Evolutionary conservation across 148 eudicot species (phyloP).

Genomic region (Simmondsia chinensis): DNA sequence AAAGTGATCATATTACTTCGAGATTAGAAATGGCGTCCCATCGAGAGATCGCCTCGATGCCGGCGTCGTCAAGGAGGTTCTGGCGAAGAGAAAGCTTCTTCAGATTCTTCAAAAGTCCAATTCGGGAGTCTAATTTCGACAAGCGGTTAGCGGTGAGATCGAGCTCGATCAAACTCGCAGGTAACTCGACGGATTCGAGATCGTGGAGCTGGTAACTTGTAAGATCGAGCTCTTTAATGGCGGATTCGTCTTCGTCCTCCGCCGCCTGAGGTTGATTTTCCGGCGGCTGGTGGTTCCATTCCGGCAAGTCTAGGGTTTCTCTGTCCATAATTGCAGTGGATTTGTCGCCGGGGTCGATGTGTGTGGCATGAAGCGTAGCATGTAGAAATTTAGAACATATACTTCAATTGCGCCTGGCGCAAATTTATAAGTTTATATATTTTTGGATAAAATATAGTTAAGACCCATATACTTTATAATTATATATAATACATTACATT

Average conservation of each 20-base stretch:
- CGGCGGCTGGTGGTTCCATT: background rate
- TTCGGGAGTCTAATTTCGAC: constrained; percentile 62
- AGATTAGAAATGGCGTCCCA: constrained; percentile 61
- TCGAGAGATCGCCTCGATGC: constrained; percentile 43
- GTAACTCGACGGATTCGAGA: constrained; percentile 58
- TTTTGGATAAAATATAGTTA: too few species aligned
- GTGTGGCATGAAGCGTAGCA: too few species aligned
- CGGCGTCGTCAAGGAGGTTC: constrained; percentile 69
- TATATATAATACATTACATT: too few species aligned
- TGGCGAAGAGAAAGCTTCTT: constrained; percentile 88
- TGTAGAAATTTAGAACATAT: too few species aligned
- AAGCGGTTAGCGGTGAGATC: constrained; percentile 88
- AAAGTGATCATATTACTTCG: constrained; percentile 27
- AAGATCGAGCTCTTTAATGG: constrained; percentile 42
- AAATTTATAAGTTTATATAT: too few species aligned
- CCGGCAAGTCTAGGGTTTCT: constrained; percentile 3
- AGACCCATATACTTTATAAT: too few species aligned
- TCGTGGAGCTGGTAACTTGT: constrained; percentile 67
- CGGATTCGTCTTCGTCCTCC: constrained; percentile 14
- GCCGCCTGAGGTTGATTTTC: background rate
- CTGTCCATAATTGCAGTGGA: constrained; percentile 2
- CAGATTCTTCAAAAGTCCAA: constrained; percentile 45
- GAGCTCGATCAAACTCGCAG: constrained; percentile 63
- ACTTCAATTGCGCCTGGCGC: too few species aligned
- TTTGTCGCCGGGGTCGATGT: too few species aligned